Conservation (phyloP, 805 yeast species). For the Barnettozyma wickerhamii region DNA sequence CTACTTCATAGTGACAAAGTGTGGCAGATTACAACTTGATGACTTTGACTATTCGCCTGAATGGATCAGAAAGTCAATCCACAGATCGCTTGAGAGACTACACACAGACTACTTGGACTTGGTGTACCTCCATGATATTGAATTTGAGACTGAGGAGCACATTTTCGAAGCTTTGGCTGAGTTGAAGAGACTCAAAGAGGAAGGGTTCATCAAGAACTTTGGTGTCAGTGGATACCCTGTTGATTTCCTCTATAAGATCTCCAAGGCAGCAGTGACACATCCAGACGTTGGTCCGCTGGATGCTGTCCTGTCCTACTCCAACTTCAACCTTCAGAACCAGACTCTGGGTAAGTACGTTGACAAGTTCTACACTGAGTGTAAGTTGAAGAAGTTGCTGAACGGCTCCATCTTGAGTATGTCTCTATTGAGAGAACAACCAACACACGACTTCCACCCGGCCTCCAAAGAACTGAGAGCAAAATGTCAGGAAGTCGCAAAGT, state of each 20-base stretch:
- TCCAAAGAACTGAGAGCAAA: slow-evolving; percentile 45
- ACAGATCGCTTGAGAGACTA: slow-evolving; percentile 63
- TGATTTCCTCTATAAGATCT: slow-evolving; percentile 53
- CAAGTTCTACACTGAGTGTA: slow-evolving; percentile 46
- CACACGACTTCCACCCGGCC: slow-evolving; percentile 82
- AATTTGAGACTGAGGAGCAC: slow-evolving; percentile 57
- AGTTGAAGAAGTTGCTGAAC: slow-evolving; percentile 57
- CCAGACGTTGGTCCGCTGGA: slow-evolving; percentile 62
- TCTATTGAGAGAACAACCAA: slow-evolving; percentile 58
- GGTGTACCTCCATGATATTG: slow-evolving; percentile 87
- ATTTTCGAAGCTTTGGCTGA: slow-evolving; percentile 61
- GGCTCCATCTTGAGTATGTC: slow-evolving; percentile 92
- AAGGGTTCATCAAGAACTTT: slow-evolving; percentile 58
- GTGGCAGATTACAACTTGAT: slow-evolving; percentile 66
- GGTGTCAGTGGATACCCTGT: slow-evolving; percentile 91
- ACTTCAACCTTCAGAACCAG: slow-evolving; percentile 78
- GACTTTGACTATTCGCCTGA: slow-evolving; percentile 71
- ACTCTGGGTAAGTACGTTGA: slow-evolving; percentile 42
- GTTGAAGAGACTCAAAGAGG: slow-evolving; percentile 52
- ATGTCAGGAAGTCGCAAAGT: slow-evolving; percentile 39
- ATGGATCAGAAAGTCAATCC: slow-evolving; percentile 57
- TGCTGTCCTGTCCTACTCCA: slow-evolving; percentile 71
- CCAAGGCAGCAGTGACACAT: slow-evolving; percentile 31
- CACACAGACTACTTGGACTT: slow-evolving; percentile 68
- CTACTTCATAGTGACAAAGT: slow-evolving; percentile 77